These are phyloP conservation scores for Helminthosporium solani DNA, from an alignment of 2,329 filamentous ascomycete species.

Conservation along the genomic window DNA sequence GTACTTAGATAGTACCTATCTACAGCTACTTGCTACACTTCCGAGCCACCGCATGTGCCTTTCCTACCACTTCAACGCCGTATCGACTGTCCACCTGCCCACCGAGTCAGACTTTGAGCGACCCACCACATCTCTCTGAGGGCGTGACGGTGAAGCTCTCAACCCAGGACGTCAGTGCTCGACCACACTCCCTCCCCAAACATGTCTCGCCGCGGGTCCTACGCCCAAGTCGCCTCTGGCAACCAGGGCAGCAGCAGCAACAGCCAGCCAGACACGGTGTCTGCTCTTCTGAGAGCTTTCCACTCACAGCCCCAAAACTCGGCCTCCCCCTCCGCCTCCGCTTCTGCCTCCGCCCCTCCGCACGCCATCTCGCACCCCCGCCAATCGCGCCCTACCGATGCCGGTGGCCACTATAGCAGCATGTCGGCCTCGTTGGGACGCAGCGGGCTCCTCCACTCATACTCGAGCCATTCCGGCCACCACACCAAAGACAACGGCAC, in stretches of 20 bases:
- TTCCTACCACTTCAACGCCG: slow-evolving; percentile 14
- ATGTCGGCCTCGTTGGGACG: slow-evolving; percentile 47
- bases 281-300: slow-evolving; percentile 48
- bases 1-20: too few species aligned
- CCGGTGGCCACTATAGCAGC: slow-evolving; percentile 51
- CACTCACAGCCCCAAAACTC: slow-evolving; percentile 58
- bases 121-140: too few species aligned
- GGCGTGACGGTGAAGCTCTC: too few species aligned
- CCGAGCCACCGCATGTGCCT: neutral
- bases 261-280: slow-evolving; percentile 35
- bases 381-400: slow-evolving; percentile 47
- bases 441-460: slow-evolving; percentile 46
- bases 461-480: slow-evolving; percentile 50
- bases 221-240: slow-evolving; percentile 62
- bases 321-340: too few species aligned
- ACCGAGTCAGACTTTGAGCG: too few species aligned
- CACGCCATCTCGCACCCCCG: slow-evolving; percentile 28
- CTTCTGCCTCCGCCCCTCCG: too few species aligned
- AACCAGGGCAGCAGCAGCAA: slow-evolving; percentile 35
- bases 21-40: neutral
- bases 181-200: slow-evolving; percentile 1
- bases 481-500: slow-evolving; percentile 31
- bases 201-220: slow-evolving; percentile 56
- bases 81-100: too few species aligned
- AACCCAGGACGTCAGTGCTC: neutral